Base-by-base conservation (phyloP, 306 rosid genomes). In the Pyrus communis region DNA sequence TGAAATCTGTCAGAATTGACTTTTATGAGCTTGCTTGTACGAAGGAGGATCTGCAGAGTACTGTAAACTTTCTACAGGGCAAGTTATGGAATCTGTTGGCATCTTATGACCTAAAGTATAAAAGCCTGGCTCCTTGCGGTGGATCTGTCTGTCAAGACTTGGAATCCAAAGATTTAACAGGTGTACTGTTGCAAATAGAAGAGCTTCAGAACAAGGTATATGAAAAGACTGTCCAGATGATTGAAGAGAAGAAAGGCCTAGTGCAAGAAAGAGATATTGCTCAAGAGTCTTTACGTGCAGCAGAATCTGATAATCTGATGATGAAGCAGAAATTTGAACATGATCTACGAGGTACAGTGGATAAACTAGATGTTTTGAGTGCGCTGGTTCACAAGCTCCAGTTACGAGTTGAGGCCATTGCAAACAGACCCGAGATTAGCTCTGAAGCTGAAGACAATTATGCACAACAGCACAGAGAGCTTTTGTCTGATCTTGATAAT, bases 311-410 rank as follows among this genome's bases (percentile, higher is more conserved):
- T 82, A 83, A 79, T 81, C 75, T 84, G 73, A 83, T 87, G 70
- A 78, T 86, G 89, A 91, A 82, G 81, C 85, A 84, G 75, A 88
- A 88, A 77, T 84, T 89, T 78, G 96, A 83, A 80, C 75, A 71
- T 67, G 87, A 86, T 65, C 70, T 82, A 69, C 84, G 30, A 43
- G 81, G 79, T 81, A 85, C 87, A 81, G 45, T 78, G 78, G 78
- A 65, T 68, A 88, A 86, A 75, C 68, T 90, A 73, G 86, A 83
- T 59, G 83, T 75, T 83, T 91, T 96, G 7, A 71, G 80, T 78
- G 75, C 80, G 68, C 82, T 83, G 77, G 79, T 92, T 82, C 91
- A 86, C 67, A 96, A 86, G 63, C 91, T 89, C 83, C 93, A 96
- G 80, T 66, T 76, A 42, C 85, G 88, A 57, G 81, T 91, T 66